Evolutionary conservation across 192 early-diverging fungal species (phyloP), one percentile per base, ranked within the genome.

Genomic region (Coemansia sp.): DNA sequence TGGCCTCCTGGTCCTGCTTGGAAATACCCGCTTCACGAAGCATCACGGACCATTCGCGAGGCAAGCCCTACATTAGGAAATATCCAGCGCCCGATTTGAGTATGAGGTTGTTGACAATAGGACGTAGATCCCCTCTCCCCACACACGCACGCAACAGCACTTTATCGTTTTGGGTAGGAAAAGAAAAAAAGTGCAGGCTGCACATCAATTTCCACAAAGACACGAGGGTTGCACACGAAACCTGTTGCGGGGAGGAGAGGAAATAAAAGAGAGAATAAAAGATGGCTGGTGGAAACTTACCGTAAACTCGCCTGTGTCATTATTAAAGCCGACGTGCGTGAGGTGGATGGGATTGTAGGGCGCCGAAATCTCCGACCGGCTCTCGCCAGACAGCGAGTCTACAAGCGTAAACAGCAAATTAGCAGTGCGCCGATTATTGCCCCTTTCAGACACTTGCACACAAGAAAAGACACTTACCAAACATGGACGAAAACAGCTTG

Each of bases 261-360:
- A 27, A 38, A 21, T 12, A 24, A n/a, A n/a, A 40, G 18, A 16
- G 16, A 24, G 33, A 19, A 2, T 33, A 2, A 19, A 53, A 40
- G 6, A 43, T n/a, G 24, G 18, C n/a, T n/a, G n/a, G 35, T 40
- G 35, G 56, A 31, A 24, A 81, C 83, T 60, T 81, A 89, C 88
- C 31, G 90, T 92, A 58, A 93, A 93, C 82, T 98, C 94, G 35
- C 94, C 95, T 32, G 93, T 95, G 52, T 93, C 93, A 58, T 90
- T 88, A 71, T 98, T 95, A 71, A 92, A 98, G 6, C 97, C 97
- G 45, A 98, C 97, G 71, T 98, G 97, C 21, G 95, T 97, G 42
- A 98, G 83, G 80, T 98, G 97, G 35, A 95, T 89, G 16, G 97
- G 90, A 67, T 97, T 97, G 78, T 92, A 98, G 4, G 97, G 97